These are phyloP conservation scores for Trypanosoma grayi DNA, from an alignment of 208 protist genomes.

Conservation along the genomic window DNA sequence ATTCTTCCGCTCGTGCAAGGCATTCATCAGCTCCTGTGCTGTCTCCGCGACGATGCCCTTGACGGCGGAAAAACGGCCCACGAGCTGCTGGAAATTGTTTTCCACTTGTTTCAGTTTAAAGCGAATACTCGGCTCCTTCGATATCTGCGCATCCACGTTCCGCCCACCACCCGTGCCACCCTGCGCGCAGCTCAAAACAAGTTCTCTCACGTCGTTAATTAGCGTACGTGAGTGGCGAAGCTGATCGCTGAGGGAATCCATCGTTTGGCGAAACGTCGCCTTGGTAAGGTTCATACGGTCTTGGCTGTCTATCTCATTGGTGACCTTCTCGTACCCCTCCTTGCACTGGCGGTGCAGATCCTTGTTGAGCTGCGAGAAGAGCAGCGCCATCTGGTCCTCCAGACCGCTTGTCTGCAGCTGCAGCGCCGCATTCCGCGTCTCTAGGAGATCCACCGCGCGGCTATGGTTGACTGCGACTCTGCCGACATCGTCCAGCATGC, in stretches of 20 bases:
- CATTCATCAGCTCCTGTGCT: constrained; percentile 82
- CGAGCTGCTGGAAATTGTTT: constrained; percentile 87
- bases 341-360: constrained; percentile 78
- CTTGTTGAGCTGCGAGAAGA: constrained; percentile 87
- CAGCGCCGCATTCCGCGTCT: constrained; percentile 81
- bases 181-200: constrained; percentile 56
- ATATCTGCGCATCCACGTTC: constrained; percentile 68
- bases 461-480: constrained; percentile 77
- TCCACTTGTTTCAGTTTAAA: constrained; percentile 90
- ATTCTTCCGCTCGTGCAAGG: constrained; percentile 87
- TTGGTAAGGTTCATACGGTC: constrained; percentile 73
- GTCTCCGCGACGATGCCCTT: constrained; percentile 86
- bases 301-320: constrained; percentile 73
- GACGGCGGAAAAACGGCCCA: constrained; percentile 78
- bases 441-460: constrained; percentile 76
- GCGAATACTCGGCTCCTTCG: constrained; percentile 81
- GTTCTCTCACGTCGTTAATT: constrained; percentile 74
- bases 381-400: constrained; percentile 91
- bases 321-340: constrained; percentile 69
- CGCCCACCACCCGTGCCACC: constrained; percentile 17
- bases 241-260: constrained; percentile 87
- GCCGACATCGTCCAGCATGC: constrained; percentile 77
- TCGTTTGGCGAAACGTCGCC: constrained; percentile 85
- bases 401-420: constrained; percentile 77
- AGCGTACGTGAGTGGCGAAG: constrained; percentile 69